Percentiles rank a stretch among this genome's conserved stretches.
Conservation (phyloP, 345 rosid genomes). For the Ceriops tagal region DNA sequence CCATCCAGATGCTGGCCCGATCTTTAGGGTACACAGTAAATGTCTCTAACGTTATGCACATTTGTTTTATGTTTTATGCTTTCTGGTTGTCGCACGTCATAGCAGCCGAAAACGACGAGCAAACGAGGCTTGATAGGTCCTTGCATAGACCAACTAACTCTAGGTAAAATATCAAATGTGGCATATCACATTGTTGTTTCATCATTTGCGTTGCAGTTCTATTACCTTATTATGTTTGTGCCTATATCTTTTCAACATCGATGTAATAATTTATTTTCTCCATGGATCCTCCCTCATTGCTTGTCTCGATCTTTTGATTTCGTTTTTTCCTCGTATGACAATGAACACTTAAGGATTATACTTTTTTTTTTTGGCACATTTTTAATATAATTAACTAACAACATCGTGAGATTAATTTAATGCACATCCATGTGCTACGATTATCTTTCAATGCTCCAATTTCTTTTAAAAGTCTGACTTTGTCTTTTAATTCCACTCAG, state of each 20-base stretch:
- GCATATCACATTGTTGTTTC: background rate
- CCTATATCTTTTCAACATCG: background rate
- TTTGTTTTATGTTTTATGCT: background rate
- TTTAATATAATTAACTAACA: too few species aligned
- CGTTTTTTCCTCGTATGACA: background rate
- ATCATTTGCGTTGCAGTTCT: conserved; percentile 21
- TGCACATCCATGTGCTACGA: too few species aligned
- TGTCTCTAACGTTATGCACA: background rate
- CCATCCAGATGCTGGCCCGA: conserved; percentile 5
- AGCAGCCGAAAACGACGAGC: background rate
- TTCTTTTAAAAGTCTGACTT: too few species aligned
- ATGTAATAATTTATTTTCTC: conserved; percentile 3
- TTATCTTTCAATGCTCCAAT: too few species aligned
- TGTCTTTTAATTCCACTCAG: too few species aligned
- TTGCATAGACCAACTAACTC: conserved; percentile 44
- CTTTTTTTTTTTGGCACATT: too few species aligned
- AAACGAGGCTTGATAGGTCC: conserved; percentile 23
- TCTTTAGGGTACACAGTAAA: background rate
- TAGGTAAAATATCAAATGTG: background rate
- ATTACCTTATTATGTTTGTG: background rate
- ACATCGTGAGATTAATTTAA: too few species aligned
- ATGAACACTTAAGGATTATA: too few species aligned
- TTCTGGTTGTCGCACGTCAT: background rate
- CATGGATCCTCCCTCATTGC: conserved; percentile 33
- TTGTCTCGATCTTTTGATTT: background rate